A percentile compares a stretch with the other conserved stretches of the same genome.
Evolutionary conservation across 208 protist genomes (phyloP).

Genomic region (Novymonas esmeraldas): DNA sequence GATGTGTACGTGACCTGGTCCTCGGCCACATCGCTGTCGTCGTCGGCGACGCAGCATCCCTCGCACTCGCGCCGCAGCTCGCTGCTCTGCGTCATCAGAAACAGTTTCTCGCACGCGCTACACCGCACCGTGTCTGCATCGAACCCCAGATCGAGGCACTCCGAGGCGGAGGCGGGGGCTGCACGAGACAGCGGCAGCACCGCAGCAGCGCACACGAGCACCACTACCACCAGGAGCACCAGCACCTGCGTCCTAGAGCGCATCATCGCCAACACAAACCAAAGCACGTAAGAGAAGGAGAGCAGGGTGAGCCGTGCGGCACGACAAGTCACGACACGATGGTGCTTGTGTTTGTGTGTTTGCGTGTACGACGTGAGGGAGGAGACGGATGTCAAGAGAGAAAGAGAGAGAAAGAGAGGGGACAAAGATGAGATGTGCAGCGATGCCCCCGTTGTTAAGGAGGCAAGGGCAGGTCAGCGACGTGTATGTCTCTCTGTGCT

Average conservation of each 20-base stretch:
- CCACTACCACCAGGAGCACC: neutral
- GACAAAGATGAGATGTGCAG: neutral
- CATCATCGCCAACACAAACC: neutral
- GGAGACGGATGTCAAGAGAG: neutral
- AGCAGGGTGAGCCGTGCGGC: neutral
- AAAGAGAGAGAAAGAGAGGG: neutral
- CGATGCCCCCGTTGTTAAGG: no score
- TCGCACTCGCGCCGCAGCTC: slow-evolving; percentile 54
- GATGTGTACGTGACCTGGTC: slow-evolving; percentile 4
- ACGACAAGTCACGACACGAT: no score
- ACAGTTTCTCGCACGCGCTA: slow-evolving; percentile 38
- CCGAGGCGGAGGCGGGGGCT: slow-evolving; percentile 4
- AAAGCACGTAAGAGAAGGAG: neutral
- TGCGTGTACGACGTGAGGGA: neutral
- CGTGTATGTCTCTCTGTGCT: no score
- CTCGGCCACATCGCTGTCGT: neutral
- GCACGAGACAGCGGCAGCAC: neutral
- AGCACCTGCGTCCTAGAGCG: neutral
- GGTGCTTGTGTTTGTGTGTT: neutral
- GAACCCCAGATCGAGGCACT: slow-evolving; percentile 55
- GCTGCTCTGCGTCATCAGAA: slow-evolving; percentile 39
- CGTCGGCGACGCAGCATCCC: slow-evolving; percentile 39
- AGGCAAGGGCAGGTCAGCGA: no score
- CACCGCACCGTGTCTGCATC: slow-evolving; percentile 36
- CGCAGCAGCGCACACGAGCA: neutral